A percentile compares a stretch with the other conserved stretches of the same genome.
Conservation (phyloP, 1,139 yeast species). For the Kodamaea fungicola region DNA sequence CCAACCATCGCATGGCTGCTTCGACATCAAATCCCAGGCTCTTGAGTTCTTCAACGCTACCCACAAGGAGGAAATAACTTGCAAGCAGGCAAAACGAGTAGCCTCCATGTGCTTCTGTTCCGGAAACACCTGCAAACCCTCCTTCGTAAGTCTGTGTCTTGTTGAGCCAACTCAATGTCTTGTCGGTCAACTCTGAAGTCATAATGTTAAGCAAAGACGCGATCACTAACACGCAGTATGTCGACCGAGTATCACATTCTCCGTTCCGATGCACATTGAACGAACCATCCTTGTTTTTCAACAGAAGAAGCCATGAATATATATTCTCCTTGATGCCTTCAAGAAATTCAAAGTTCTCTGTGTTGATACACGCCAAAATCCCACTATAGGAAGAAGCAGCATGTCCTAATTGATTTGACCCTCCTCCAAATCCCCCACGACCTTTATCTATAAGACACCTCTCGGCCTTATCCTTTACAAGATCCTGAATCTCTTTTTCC, state of each 20-base stretch:
- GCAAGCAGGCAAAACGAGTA: conserved; percentile 91
- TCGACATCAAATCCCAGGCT: conserved; percentile 34
- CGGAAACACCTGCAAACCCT: conserved; percentile 82
- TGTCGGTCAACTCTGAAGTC: conserved; percentile 57
- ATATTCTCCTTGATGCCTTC: conserved; percentile 30
- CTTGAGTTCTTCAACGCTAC: conserved; percentile 16
- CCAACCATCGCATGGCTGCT: conserved; percentile 59
- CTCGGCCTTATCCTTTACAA: conserved; percentile 24
- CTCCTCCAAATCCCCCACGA: conserved; percentile 82
- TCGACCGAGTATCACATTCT: conserved; percentile 83
- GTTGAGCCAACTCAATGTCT: conserved; percentile 58
- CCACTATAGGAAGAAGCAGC: conserved; percentile 85
- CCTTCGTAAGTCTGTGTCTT: conserved; percentile 91
- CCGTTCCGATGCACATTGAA: conserved; percentile 75
- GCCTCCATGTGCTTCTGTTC: conserved; percentile 95
- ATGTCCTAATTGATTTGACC: conserved; percentile 76
- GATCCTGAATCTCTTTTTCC: conserved; percentile 7
- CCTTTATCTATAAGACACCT: conserved; percentile 29
- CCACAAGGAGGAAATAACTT: conserved; percentile 49
- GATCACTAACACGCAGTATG: conserved; percentile 79
- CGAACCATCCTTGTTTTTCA: conserved; percentile 72
- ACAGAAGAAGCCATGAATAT: conserved; percentile 59
- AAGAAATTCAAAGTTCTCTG: conserved; percentile 41
- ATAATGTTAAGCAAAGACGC: conserved; percentile 64
- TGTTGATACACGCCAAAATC: conserved; percentile 55